A percentile compares a stretch with the other conserved stretches of the same genome.
These are phyloP conservation scores for Carex parvula DNA, from an alignment of 176 grass and related monocot species.

Conservation along the genomic window DNA sequence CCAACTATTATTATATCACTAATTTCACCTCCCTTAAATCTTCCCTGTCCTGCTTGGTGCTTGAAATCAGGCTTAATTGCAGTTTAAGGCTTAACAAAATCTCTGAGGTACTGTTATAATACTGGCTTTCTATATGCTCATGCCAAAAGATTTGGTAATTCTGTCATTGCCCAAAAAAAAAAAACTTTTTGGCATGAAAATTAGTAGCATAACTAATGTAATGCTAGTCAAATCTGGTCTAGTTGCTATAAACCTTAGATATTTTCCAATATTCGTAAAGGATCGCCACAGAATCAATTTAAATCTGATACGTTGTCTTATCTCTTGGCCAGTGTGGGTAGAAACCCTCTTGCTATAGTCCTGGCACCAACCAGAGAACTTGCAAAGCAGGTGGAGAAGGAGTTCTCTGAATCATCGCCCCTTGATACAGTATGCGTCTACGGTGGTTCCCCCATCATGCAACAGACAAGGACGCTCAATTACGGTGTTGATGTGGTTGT, in stretches of 20 bases:
- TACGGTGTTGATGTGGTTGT: conserved; percentile 88
- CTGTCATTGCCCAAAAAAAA: neutral
- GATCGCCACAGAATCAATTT: neutral
- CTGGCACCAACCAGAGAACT: conserved; percentile 96
- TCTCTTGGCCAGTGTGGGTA: conserved; percentile 43
- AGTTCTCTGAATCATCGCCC: conserved; percentile 78
- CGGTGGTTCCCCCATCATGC: conserved; percentile 77
- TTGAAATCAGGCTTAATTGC: neutral
- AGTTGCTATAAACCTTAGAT: neutral
- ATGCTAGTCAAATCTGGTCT: neutral
- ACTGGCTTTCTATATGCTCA: neutral
- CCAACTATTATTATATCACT: neutral
- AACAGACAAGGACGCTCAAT: conserved; percentile 85
- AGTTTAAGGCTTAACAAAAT: neutral
- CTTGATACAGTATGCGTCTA: conserved; percentile 89
- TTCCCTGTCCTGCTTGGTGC: neutral
- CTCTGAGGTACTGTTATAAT: neutral
- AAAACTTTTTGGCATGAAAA: neutral
- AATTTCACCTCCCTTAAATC: neutral
- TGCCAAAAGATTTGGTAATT: neutral
- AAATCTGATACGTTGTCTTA: neutral
- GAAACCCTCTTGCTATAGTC: conserved; percentile 77
- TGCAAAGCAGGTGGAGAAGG: conserved; percentile 93
- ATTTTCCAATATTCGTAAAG: neutral
- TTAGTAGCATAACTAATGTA: neutral